Evolutionary conservation across 2,329 filamentous ascomycete genomes (phyloP), one percentile per base, ranked within the genome.

Genomic region (Calonectria hawksworthii): DNA sequence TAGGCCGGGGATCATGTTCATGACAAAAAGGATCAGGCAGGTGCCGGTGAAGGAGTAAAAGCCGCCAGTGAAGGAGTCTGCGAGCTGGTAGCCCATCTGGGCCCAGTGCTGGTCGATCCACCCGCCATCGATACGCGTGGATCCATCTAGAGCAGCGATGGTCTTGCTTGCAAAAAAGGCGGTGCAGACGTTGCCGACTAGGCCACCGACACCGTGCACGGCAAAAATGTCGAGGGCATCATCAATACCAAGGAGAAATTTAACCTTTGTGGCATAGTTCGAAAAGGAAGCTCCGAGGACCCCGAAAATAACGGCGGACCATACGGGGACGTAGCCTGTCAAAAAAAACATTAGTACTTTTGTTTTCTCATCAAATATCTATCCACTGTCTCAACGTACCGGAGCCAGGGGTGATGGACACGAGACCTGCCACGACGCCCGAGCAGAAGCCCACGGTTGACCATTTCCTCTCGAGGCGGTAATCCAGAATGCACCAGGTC

Each of bases 361-460:
- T 65, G 61, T 18, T 68, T 38, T 13, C 9, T 56, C 18, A 28
- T 54, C 23, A n/a, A 38, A n/a, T 23, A 28, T 61, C 9, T 10
- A 9, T 23, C 9, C 59, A 51, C n/a, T 1, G 38, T 44, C 28
- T 71, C 8, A 61, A 80, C 86, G 77, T 83, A 83, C 94, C 96
- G 72, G 95, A 97, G 38, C 94, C 96, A 9, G 96, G 96, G 11
- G 96, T 98, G 78, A 98, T 98, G 73, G 93, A 93, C 8, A 98
- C 95, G 26, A 98, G 89, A 26, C 96, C 96, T 41, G 95, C 94
- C 80, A 98, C 94, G 30, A 98, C 94, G 76, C 96, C 96, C 0
- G 94, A 97, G 87, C 96, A 98, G 89, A 98, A 98, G 3, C 96
- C 96, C 32, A 98, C 95, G 2, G 95, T 96, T 0, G 95, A 98